A percentile compares a stretch with the other conserved stretches of the same genome.
These are phyloP conservation scores for Triglochin maritima DNA, from an alignment of 106 monocot species.

Conservation along the genomic window DNA sequence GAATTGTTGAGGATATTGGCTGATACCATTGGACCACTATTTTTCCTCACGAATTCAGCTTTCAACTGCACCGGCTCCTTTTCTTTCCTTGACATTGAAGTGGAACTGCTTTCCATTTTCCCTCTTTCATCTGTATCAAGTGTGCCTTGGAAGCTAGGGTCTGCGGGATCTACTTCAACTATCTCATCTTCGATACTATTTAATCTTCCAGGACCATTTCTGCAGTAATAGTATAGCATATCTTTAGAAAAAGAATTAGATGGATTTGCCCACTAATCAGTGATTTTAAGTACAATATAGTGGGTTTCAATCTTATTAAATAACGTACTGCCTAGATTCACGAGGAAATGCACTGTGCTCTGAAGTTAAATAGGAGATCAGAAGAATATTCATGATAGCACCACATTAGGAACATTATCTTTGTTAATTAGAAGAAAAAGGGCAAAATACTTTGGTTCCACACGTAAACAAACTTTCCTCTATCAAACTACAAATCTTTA, in stretches of 20 bases:
- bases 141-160: constrained; percentile 24
- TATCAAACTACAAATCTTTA: too few species aligned
- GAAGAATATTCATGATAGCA: too few species aligned
- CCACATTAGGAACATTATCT: too few species aligned
- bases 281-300: too few species aligned
- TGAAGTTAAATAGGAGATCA: too few species aligned
- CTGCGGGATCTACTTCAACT: constrained; percentile 16
- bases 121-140: constrained; percentile 18
- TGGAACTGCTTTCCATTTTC: constrained; percentile 31
- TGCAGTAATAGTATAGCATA: background rate
- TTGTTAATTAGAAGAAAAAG: too few species aligned
- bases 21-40: constrained; percentile 40
- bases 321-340: too few species aligned
- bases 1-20: constrained; percentile 24
- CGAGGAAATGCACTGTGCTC: too few species aligned
- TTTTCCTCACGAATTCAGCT: constrained; percentile 32
- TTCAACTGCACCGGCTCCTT: constrained; percentile 25
- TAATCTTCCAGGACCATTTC: constrained; percentile 6
- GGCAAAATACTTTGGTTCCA: too few species aligned
- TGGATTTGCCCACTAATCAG: background rate
- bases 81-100: constrained; percentile 37
- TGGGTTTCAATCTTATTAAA: too few species aligned
- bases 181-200: constrained; percentile 23
- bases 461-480: too few species aligned
- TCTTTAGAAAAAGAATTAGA: constrained; percentile 13